Evolutionary conservation across 1,284 basidiomycete species (phyloP).

Genomic region (Meira miltonrushii): DNA sequence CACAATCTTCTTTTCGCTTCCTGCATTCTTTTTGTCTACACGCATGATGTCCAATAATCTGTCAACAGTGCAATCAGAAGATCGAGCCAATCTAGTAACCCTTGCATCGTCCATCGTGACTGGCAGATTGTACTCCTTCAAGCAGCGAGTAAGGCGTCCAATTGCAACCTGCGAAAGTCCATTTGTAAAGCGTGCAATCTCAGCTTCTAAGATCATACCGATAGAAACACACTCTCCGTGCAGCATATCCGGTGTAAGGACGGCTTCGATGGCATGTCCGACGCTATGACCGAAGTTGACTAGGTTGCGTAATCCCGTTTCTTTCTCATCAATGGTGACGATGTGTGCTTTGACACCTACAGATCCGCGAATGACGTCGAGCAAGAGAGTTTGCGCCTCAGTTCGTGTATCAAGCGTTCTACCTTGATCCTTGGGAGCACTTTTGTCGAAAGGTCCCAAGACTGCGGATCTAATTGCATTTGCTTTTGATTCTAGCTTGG

Average conservation of each 20-base stretch:
- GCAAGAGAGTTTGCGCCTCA: slow-evolving; percentile 42
- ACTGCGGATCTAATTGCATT: slow-evolving; percentile 47
- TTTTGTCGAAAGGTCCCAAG: slow-evolving; percentile 31
- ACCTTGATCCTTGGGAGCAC: slow-evolving; percentile 30
- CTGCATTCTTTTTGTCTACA: slow-evolving; percentile 98
- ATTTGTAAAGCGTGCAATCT: slow-evolving; percentile 42
- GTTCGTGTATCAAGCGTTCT: slow-evolving; percentile 43
- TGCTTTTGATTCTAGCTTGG: slow-evolving; percentile 46
- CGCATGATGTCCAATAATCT: slow-evolving; percentile 81
- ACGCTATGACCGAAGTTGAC: slow-evolving; percentile 53
- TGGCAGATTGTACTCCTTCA: slow-evolving; percentile 47
- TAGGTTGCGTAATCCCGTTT: slow-evolving; percentile 51
- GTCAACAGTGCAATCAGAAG: slow-evolving; percentile 68
- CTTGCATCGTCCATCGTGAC: slow-evolving; percentile 44
- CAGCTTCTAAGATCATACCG: slow-evolving; percentile 52
- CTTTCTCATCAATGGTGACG: slow-evolving; percentile 51
- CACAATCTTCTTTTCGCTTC: slow-evolving; percentile 81
- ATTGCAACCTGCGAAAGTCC: slow-evolving; percentile 49
- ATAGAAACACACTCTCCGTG: slow-evolving; percentile 51
- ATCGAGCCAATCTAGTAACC: slow-evolving; percentile 62
- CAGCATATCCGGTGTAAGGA: slow-evolving; percentile 49
- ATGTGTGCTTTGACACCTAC: slow-evolving; percentile 52
- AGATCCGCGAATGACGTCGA: slow-evolving; percentile 51
- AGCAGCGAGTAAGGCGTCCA: slow-evolving; percentile 41
- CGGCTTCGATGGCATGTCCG: slow-evolving; percentile 51